These are phyloP conservation scores for Mycena chlorophos DNA, from an alignment of 768 basidiomycete genomes.

Conservation along the genomic window DNA sequence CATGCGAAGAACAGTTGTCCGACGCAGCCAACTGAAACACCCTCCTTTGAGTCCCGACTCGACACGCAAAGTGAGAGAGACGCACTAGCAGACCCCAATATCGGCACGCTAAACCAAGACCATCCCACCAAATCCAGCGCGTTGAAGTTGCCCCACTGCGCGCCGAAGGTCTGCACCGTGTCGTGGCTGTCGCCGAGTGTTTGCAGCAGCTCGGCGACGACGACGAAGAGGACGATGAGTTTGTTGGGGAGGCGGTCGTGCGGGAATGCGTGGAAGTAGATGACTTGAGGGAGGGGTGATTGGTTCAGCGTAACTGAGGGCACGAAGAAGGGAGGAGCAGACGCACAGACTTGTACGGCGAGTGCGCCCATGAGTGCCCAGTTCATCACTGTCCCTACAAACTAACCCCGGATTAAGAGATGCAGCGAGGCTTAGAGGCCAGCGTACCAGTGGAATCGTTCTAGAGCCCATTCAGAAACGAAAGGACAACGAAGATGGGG, in stretches of 20 bases:
- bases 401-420: background rate
- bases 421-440: background rate
- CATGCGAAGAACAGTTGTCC: conserved; percentile 27
- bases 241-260: conserved; percentile 17
- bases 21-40: conserved; percentile 17
- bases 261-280: conserved; percentile 39
- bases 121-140: conserved; percentile 16
- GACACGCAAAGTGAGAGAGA: background rate
- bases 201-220: conserved; percentile 23
- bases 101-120: conserved; percentile 24
- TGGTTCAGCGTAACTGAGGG: background rate
- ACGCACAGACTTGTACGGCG: background rate
- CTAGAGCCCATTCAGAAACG: background rate
- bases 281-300: background rate
- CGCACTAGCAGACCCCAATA: conserved; percentile 20
- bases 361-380: background rate
- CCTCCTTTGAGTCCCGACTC: background rate
- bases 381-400: conserved; percentile 1
- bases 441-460: background rate
- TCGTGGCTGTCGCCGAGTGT: conserved; percentile 22
- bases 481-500: background rate
- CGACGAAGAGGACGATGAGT: conserved; percentile 17
- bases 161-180: conserved; percentile 21
- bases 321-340: background rate
- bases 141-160: conserved; percentile 17